phyloP scores from a whole-genome alignment of 495 filamentous ascomycete genomes.

The Aspergillus conjunctus region DNA sequence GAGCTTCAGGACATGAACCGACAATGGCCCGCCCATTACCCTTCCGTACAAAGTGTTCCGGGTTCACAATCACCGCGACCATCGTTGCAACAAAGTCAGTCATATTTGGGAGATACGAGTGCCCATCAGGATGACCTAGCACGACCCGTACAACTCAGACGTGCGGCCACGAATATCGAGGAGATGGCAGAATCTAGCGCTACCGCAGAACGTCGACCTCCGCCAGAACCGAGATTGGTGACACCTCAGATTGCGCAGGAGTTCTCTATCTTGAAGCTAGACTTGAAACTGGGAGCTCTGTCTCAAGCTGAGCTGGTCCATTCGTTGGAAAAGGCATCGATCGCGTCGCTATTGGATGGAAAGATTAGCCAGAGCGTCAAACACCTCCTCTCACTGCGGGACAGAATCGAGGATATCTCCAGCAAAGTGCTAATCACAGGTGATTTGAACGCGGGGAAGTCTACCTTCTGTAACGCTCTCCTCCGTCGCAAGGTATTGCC shows the following conservation, averaged over 20 bases:
- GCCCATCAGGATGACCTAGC: slow-evolving; percentile 38
- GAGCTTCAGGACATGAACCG: slow-evolving; percentile 85
- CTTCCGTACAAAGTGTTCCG: slow-evolving; percentile 71
- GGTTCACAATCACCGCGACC: slow-evolving; percentile 45
- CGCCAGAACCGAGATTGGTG: slow-evolving; percentile 72
- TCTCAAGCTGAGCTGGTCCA: slow-evolving; percentile 91
- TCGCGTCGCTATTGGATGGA: slow-evolving; percentile 87
- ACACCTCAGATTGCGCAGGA: slow-evolving; percentile 93
- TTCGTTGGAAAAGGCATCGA: slow-evolving; percentile 89
- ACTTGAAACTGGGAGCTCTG: slow-evolving; percentile 83
- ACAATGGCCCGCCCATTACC: slow-evolving; percentile 93
- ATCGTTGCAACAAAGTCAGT: slow-evolving; percentile 56
- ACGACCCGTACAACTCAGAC: slow-evolving; percentile 57
- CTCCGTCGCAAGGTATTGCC: slow-evolving; percentile 89
- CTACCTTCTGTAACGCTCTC: slow-evolving; percentile 96
- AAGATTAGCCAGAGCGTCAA: slow-evolving; percentile 92
- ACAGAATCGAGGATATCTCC: slow-evolving; percentile 94
- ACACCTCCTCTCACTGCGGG: slow-evolving; percentile 81
- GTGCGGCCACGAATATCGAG: slow-evolving; percentile 72
- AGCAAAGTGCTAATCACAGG: slow-evolving; percentile 98
- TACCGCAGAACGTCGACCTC: slow-evolving; percentile 56
- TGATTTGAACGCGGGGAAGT: slow-evolving; percentile 96
- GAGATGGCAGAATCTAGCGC: slow-evolving; percentile 71
- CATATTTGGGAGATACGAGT: slow-evolving; percentile 38
- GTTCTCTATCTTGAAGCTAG: slow-evolving; percentile 92